Evolutionary conservation across 805 yeast species (phyloP), one percentile per base, ranked within the genome.

Genomic region (Metschnikowia reukaufii): DNA sequence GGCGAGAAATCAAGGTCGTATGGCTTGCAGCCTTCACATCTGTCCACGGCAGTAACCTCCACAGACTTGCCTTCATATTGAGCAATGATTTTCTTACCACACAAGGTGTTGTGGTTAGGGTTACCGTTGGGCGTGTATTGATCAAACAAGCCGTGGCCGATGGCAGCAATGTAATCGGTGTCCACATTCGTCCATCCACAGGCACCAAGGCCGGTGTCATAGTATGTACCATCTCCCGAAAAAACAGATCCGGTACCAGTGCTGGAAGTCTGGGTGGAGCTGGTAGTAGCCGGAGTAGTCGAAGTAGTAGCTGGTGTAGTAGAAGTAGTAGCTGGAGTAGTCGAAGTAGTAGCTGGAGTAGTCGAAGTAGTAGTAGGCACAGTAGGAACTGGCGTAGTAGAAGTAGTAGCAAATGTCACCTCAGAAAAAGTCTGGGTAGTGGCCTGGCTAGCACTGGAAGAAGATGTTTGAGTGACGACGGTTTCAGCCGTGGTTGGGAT

Each of bases 1-100:
- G 85, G 85, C n/a, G 84, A 78, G 47, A 82, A 70, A 56, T 82
- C 87, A 49, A 82, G 74, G 56, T 74, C 79, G 48, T 77, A 60
- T 39, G 62, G 57, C 19, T 61, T 51, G 57, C 86, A 82, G 17
- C 78, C 83, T 45, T 68, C 77, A 65, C 86, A 82, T 51, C 75
- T 66, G 65, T 82, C 87, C 32, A 72, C 77, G 40, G 82, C 81
- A 17, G 77, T 76, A 44, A 82, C 86, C 39, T 68, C 72, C 47
- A 81, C 84, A 13, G 81, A 65, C 59, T 76, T 76, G 38, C 78
- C 81, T 46, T 64, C 65, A 56, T 73, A 73, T 56, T 56, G 56
- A 29, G 80, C 79, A 42, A 63, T 65, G 57, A 80, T 77, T 57
- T 71, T 62, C 62, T 70, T 74, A 42, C 84, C 84, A 63, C 86